Evolutionary conservation across 1,284 basidiomycete genomes (phyloP).

Genomic region (Papiliotrema fonsecae): DNA sequence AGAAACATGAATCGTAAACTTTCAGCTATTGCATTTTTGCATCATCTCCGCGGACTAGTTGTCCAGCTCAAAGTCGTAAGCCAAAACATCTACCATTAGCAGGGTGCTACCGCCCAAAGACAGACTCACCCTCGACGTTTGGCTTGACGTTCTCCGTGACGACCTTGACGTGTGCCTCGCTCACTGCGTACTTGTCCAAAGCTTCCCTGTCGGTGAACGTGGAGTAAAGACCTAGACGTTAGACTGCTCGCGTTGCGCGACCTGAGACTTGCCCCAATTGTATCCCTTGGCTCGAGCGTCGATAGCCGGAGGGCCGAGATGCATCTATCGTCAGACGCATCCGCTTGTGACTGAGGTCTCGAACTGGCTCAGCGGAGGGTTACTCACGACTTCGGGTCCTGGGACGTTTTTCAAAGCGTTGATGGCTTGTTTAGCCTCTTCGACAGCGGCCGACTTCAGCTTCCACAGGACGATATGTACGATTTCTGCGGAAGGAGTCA

Average conservation of each 20-base stretch:
- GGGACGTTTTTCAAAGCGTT: conserved; percentile 34
- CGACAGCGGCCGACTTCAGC: conserved; percentile 21
- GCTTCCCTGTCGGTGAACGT: conserved; percentile 36
- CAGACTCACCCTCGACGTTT: conserved; percentile 39
- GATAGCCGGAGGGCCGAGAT: conserved; percentile 39
- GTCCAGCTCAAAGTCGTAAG: conserved; percentile 48
- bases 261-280: conserved; percentile 32
- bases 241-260: background rate
- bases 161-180: conserved; percentile 38
- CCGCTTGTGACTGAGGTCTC: too few species aligned
- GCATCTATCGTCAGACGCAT: conserved; percentile 18
- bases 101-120: background rate
- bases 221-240: conserved; percentile 40
- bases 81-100: conserved; percentile 31
- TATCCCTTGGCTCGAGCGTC: conserved; percentile 43
- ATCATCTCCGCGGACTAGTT: conserved; percentile 13
- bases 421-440: conserved; percentile 30
- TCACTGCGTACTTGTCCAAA: conserved; percentile 43
- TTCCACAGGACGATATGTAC: conserved; percentile 47
- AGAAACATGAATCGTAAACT: background rate
- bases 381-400: conserved; percentile 30
- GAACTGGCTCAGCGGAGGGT: background rate
- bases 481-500: conserved; percentile 35
- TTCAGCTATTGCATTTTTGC: background rate
- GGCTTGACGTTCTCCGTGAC: conserved; percentile 41